Conservation (phyloP, 73 alveolate genomes). For the Blepharisma stoltei region DNA sequence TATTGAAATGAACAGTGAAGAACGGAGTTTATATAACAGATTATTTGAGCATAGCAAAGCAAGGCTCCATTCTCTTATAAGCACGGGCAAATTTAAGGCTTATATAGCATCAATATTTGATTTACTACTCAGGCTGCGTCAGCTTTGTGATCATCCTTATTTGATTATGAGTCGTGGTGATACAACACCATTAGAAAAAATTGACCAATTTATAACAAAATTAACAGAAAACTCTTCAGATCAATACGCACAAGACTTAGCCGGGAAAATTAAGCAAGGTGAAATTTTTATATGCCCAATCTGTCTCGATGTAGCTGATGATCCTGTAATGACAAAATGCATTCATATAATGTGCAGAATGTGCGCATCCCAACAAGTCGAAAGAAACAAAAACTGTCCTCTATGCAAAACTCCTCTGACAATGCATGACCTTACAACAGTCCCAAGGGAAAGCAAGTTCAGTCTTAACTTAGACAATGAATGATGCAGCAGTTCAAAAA, state of each 20-base stretch:
- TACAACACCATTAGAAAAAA: constrained; percentile 34
- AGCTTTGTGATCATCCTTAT: constrained; percentile 57
- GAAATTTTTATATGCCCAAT: constrained; percentile 40
- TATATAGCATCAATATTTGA: constrained; percentile 49
- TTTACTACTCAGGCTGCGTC: constrained; percentile 44
- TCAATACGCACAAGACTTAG: constrained; percentile 30
- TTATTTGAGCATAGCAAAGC: constrained; percentile 37
- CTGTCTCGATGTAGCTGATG: constrained; percentile 48
- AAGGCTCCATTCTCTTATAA: constrained; percentile 31
- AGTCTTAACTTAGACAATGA: constrained; percentile 36
- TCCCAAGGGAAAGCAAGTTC: constrained; percentile 45
- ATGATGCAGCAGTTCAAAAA: constrained; percentile 37
- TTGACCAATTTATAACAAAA: constrained; percentile 35
- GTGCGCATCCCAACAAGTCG: constrained; percentile 39
- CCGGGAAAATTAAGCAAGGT: constrained; percentile 42
- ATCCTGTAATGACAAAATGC: constrained; percentile 49
- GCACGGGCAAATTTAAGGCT: constrained; percentile 38
- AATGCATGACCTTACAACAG: constrained; percentile 39
- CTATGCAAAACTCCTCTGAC: constrained; percentile 41
- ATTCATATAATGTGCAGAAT: constrained; percentile 45
- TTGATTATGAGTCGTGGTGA: constrained; percentile 45
- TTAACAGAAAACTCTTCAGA: constrained; percentile 27
- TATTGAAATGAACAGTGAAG: constrained; percentile 34
- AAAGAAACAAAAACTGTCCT: constrained; percentile 43
- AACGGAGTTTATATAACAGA: constrained; percentile 38